These are phyloP conservation scores for Priceomyces medius DNA, from an alignment of 805 yeast species.

Conservation along the genomic window DNA sequence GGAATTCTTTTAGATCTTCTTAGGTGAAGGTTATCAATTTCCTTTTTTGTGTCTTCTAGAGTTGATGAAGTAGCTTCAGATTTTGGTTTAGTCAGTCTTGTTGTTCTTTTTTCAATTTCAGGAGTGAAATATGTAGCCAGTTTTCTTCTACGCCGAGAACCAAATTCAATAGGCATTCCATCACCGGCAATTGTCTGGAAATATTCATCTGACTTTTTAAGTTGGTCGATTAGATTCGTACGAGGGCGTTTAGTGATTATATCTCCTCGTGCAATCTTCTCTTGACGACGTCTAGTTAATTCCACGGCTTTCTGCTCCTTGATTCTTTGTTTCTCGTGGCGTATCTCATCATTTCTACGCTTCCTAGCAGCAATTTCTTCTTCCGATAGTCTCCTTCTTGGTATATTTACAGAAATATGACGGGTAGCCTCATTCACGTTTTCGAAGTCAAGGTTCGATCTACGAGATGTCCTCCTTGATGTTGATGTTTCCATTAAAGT, in stretches of 20 bases:
- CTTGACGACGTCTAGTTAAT: conserved; percentile 8
- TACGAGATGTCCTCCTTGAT: conserved; percentile 10
- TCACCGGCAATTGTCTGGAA: conserved; percentile 44
- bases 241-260: background rate
- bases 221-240: background rate
- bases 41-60: too few relatives aligned
- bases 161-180: conserved; percentile 26
- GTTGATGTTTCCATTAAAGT: conserved; percentile 11
- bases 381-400: conserved; percentile 12
- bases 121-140: conserved; percentile 24
- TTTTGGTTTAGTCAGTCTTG: conserved; percentile 12
- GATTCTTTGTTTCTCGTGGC: conserved; percentile 6
- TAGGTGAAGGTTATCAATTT: too few relatives aligned
- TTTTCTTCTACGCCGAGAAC: conserved; percentile 32
- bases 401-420: conserved; percentile 1
- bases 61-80: too few relatives aligned
- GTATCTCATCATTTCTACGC: conserved; percentile 6
- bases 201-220: conserved; percentile 28
- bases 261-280: background rate
- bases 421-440: conserved; percentile 15
- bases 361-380: conserved; percentile 14
- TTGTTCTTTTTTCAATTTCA: conserved; percentile 11
- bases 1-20: too few relatives aligned
- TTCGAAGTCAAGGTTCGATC: conserved; percentile 15
- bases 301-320: conserved; percentile 5